Conservation (phyloP, 306 rosid genomes). For the Ceratonia siliqua region DNA sequence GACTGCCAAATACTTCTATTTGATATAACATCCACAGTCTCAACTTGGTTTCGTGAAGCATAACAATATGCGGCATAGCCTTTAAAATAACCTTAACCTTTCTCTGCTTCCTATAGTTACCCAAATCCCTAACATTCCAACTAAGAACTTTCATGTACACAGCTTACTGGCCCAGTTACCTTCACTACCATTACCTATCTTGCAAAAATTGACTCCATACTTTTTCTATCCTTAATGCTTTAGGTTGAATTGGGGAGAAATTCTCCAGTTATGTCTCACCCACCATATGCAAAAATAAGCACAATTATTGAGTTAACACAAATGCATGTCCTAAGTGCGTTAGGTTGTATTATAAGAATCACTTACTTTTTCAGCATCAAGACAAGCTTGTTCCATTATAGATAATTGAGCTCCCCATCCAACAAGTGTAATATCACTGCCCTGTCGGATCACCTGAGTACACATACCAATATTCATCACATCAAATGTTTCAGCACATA, state of each 20-base stretch:
- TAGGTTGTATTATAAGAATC: constrained; percentile 13
- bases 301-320: constrained; percentile 22
- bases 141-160: background rate
- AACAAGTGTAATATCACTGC: constrained; percentile 86
- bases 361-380: constrained; percentile 82
- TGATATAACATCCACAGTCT: background rate
- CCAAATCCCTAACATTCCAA: background rate
- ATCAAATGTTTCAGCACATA: background rate
- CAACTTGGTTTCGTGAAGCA: background rate
- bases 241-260: constrained; percentile 17
- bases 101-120: background rate
- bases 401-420: constrained; percentile 99
- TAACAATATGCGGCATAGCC: background rate
- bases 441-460: constrained; percentile 74
- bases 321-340: constrained; percentile 18
- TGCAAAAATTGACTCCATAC: background rate
- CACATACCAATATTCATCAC: constrained; percentile 27
- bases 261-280: background rate
- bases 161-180: background rate
- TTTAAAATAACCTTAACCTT: background rate
- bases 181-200: background rate
- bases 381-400: constrained; percentile 89
- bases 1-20: background rate
- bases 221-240: background rate
- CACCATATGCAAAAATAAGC: background rate